Percentiles rank a stretch among this genome's conserved stretches.
These are phyloP conservation scores for Gilbertella persicaria DNA, from an alignment of 371 early-diverging fungal genomes.

Conservation along the genomic window DNA sequence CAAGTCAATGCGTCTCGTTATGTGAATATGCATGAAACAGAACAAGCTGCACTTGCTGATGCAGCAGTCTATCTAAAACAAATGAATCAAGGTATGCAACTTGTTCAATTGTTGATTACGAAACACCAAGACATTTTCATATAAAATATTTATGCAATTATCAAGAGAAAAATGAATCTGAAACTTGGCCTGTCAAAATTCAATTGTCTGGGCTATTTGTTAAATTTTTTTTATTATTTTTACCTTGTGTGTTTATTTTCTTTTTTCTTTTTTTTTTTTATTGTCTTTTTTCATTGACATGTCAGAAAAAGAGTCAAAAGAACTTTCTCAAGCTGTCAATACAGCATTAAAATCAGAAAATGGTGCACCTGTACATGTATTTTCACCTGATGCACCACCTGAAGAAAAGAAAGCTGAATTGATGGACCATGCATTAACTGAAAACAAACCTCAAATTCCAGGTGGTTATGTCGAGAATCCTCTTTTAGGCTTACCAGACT, in stretches of 20 bases:
- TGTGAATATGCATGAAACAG: slow-evolving; percentile 20
- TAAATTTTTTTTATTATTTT: too few species aligned
- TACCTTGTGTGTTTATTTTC: too few species aligned
- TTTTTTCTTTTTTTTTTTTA: too few species aligned
- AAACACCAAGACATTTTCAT: slow-evolving; percentile 15
- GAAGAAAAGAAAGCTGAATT: slow-evolving; percentile 25
- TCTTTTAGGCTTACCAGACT: slow-evolving; percentile 19
- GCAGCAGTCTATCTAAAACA: slow-evolving; percentile 32
- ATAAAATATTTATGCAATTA: background rate
- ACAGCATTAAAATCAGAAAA: slow-evolving; percentile 12
- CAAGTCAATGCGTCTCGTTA: slow-evolving; percentile 31
- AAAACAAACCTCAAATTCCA: slow-evolving; percentile 5
- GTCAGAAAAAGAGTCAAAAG: slow-evolving; percentile 16
- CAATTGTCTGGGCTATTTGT: too few species aligned
- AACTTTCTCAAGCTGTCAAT: slow-evolving; percentile 17
- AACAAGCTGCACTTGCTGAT: slow-evolving; percentile 26
- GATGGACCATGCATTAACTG: background rate
- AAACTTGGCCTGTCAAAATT: too few species aligned
- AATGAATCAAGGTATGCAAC: slow-evolving; percentile 35
- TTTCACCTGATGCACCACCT: slow-evolving; percentile 29
- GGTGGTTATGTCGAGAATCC: slow-evolving; percentile 13
- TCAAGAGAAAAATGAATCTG: background rate
- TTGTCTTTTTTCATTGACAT: too few species aligned
- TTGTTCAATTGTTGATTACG: slow-evolving; percentile 25
- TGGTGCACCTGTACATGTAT: slow-evolving; percentile 20